phyloP scores from a whole-genome alignment of 2,329 filamentous ascomycete genomes.

The Colletotrichum spinosum region DNA sequence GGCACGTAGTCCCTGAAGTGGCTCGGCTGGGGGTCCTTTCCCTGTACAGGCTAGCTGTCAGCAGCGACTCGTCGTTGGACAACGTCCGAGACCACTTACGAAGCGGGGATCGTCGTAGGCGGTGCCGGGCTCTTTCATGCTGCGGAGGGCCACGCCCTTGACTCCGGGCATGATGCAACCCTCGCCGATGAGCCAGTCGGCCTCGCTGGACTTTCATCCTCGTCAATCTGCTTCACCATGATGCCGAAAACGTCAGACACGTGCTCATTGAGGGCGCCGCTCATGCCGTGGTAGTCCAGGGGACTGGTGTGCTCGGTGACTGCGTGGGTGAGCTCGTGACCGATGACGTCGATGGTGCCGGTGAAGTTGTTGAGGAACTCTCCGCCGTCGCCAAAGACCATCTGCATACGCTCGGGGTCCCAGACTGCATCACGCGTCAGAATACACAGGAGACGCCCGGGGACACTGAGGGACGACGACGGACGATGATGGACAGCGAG shows the following conservation, averaged over 20 bases:
- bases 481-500: no score
- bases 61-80: no score
- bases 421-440: slow-evolving; percentile 51
- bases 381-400: slow-evolving; percentile 68
- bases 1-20: slow-evolving; percentile 57
- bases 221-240: slow-evolving; percentile 66
- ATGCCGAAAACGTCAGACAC: slow-evolving; percentile 67
- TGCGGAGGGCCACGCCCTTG: slow-evolving; percentile 63
- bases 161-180: slow-evolving; percentile 62
- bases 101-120: slow-evolving; percentile 65
- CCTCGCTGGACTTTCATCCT: slow-evolving; percentile 55
- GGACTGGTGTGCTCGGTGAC: slow-evolving; percentile 63
- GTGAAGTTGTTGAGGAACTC: slow-evolving; percentile 64
- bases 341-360: slow-evolving; percentile 65
- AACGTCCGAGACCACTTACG: slow-evolving; percentile 43
- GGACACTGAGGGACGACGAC: background rate
- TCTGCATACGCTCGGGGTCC: slow-evolving; percentile 60
- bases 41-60: slow-evolving; percentile 43
- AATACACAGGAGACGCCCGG: background rate
- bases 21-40: slow-evolving; percentile 64
- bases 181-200: slow-evolving; percentile 68
- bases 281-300: slow-evolving; percentile 62
- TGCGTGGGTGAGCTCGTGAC: slow-evolving; percentile 68
- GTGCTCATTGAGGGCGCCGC: slow-evolving; percentile 68
- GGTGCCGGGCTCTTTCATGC: slow-evolving; percentile 65